Evolutionary conservation across 1,284 basidiomycete species (phyloP).

Genomic region (Sporisorium sorghi): DNA sequence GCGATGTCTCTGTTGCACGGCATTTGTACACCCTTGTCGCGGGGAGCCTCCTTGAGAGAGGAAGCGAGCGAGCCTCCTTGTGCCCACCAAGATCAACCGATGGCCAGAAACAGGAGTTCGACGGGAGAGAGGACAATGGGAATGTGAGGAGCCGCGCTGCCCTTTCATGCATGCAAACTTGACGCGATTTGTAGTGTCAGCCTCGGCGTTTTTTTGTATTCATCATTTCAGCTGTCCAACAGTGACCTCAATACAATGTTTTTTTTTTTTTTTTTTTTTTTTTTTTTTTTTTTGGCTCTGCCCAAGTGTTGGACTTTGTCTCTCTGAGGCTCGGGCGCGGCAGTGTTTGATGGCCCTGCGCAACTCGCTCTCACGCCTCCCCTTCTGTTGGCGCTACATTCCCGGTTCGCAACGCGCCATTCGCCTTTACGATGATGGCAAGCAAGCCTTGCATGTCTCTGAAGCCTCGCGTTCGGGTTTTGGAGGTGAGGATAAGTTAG

Average conservation of each 20-base stretch:
- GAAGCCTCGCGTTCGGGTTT: background rate
- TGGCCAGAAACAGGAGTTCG: background rate
- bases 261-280: too few species aligned
- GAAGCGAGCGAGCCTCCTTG: conserved; percentile 4
- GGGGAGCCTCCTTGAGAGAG: background rate
- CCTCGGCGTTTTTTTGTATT: conserved; percentile 32
- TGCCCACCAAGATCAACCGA: conserved; percentile 5
- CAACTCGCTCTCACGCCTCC: background rate
- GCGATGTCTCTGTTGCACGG: too few species aligned
- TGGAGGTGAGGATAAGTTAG: background rate
- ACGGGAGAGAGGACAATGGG: background rate
- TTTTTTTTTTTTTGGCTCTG: too few species aligned
- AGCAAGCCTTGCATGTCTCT: background rate
- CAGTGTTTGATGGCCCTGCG: too few species aligned
- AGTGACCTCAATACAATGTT: background rate
- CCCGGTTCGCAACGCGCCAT: background rate
- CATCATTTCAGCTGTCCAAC: background rate
- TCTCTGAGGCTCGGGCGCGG: too few species aligned
- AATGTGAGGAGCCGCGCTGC: background rate
- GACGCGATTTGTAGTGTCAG: conserved; percentile 24
- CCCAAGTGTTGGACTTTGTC: too few species aligned
- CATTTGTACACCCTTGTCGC: background rate
- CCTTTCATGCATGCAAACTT: background rate
- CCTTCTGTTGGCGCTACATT: background rate
- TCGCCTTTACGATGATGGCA: background rate